Base-by-base conservation (phyloP, 1,284 basidiomycete species). In the Ustilago xerochloae region DNA sequence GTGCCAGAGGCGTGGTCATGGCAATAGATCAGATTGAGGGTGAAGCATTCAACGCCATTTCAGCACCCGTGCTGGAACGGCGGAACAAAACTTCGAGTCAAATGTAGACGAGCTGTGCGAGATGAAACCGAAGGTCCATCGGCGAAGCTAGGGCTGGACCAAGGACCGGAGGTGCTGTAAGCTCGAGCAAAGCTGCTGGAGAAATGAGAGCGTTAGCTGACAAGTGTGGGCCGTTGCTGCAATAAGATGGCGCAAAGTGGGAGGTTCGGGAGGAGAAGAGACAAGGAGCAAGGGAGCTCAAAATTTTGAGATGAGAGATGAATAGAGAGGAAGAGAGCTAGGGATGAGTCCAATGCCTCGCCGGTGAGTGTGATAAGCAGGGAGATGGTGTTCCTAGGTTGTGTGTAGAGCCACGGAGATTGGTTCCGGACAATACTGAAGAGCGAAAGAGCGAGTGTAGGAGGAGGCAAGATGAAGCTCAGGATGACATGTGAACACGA, bases 331-430 rank as follows among this genome's bases (percentile, higher is more conserved):
- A 22, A 22, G 26, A 15, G 24, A n/a, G n/a, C n/a, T n/a, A n/a
- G n/a, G n/a, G n/a, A 20, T 39, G 22, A 8, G 41, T 43, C 43
- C 24, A 26, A n/a, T n/a, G n/a, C 16, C 24, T 46, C 43, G 22
- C 24, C n/a, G 43, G 43, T n/a, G 26, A 20, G 26, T 28, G 22
- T n/a, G n/a, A n/a, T n/a, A n/a, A n/a, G 43, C 16, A 28, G 29
- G 16, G 4, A 46, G 43, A 52, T 8, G 47, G 30, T 49, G 3
- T n/a, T n/a, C n/a, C n/a, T n/a, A 16, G 29, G 29, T 9, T 10
- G 15, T 16, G 18, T 22, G 22, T 33, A 32, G 58, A 48, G 20
- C 56, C 56, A 32, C 63, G 63, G 63, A 65, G 56, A 59, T 59
- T 45, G 41, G 32, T 16, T 59, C 63, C 62, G 55, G 38, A 32